A percentile compares a stretch with the other conserved stretches of the same genome.
phyloP scores from a whole-genome alignment of 148 eudicot genomes.

The Rhododendron vialii region DNA sequence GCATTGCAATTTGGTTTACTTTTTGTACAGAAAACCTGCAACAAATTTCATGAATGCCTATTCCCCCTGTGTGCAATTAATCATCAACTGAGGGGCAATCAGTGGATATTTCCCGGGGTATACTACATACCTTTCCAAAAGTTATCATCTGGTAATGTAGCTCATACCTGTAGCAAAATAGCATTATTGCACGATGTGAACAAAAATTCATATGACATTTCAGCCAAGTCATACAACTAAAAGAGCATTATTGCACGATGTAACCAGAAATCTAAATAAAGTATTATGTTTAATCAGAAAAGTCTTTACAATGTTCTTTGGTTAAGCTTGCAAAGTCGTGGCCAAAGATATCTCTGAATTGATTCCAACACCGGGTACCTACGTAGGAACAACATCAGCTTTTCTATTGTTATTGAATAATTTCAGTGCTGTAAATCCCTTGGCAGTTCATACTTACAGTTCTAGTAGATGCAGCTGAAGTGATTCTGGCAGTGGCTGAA shows the following conservation, averaged over 20 bases:
- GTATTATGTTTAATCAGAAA: conserved; percentile 2
- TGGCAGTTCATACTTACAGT: conserved; percentile 47
- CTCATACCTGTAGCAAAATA: conserved; percentile 59
- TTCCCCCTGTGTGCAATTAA: not conserved
- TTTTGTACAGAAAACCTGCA: conserved; percentile 97
- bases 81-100: not conserved
- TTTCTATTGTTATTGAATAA: not conserved
- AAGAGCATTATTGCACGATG: not conserved
- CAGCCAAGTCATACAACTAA: not conserved
- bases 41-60: conserved; percentile 1
- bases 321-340: conserved; percentile 96
- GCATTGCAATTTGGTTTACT: conserved; percentile 97
- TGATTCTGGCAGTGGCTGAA: conserved; percentile 95
- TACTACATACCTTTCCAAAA: conserved; percentile 78
- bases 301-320: conserved; percentile 78
- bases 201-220: not conserved
- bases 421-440: not conserved
- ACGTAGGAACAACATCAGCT: conserved; percentile 16
- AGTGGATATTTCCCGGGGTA: not conserved
- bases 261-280: conserved; percentile 6
- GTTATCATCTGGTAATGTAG: conserved; percentile 98
- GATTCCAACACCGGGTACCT: conserved; percentile 97
- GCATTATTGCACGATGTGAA: conserved; percentile 12
- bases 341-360: conserved; percentile 93
- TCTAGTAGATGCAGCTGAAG: conserved; percentile 95